Percentiles rank a stretch among this genome's conserved stretches.
Evolutionary conservation across 768 basidiomycete species (phyloP).

Genomic region (Phaffia tasmanica): DNA sequence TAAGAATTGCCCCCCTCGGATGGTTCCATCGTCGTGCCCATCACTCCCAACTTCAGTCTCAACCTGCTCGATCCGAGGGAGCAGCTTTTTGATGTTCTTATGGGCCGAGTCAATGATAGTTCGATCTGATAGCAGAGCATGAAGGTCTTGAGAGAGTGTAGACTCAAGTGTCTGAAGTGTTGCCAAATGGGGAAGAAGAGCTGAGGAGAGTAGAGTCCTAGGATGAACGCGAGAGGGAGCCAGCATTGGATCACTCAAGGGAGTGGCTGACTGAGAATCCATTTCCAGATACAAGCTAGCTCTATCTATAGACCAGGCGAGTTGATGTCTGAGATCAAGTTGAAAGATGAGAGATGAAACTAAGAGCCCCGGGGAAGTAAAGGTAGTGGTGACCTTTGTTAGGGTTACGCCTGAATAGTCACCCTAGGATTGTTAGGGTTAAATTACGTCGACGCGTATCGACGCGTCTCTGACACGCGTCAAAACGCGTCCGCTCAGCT

Average conservation of each 20-base stretch:
- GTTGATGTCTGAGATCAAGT: too few relatives aligned
- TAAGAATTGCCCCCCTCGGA: background rate
- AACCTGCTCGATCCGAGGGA: slow-evolving; percentile 22
- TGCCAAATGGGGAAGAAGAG: slow-evolving; percentile 24
- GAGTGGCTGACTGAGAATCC: too few relatives aligned
- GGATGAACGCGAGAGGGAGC: slow-evolving; percentile 15
- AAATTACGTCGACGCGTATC: too few relatives aligned
- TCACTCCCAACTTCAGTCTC: slow-evolving; percentile 9
- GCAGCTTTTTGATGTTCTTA: background rate
- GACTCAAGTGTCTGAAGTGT: slow-evolving; percentile 21
- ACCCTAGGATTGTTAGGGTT: too few relatives aligned
- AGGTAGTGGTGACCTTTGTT: too few relatives aligned
- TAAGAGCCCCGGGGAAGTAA: too few relatives aligned
- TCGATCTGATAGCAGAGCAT: slow-evolving; percentile 15
- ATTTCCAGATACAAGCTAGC: too few relatives aligned
- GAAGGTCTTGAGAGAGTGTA: slow-evolving; percentile 14
- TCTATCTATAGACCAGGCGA: too few relatives aligned
- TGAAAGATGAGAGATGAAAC: too few relatives aligned
- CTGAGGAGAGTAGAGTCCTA: slow-evolving; percentile 12
- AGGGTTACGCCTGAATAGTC: too few relatives aligned
- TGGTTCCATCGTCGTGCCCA: background rate
- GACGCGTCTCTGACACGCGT: too few relatives aligned
- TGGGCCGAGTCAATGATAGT: slow-evolving; percentile 14
- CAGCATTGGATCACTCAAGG: background rate
- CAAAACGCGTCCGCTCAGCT: too few relatives aligned